Evolutionary conservation across 2,329 filamentous ascomycete genomes (phyloP).

Genomic region (Tolypocladium nubicola): DNA sequence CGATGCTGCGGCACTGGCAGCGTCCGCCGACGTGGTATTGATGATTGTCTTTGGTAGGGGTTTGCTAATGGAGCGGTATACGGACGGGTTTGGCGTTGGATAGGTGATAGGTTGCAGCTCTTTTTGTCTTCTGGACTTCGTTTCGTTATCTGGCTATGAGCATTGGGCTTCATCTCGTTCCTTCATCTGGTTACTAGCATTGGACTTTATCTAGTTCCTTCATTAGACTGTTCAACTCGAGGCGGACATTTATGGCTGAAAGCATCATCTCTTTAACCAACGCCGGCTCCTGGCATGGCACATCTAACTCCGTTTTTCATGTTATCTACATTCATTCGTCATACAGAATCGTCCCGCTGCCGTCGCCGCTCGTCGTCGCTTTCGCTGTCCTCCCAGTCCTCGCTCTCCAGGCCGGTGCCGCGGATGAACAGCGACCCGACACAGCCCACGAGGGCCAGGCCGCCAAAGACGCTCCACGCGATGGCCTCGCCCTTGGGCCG

Average conservation of each 20-base stretch:
- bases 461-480: slow-evolving; percentile 80
- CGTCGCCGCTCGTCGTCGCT: slow-evolving; percentile 9
- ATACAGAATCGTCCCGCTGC: neutral
- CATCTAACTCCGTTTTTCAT: neutral
- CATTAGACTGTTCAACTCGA: neutral
- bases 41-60: slow-evolving; percentile 3
- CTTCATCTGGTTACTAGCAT: neutral
- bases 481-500: slow-evolving; percentile 73
- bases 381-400: slow-evolving; percentile 33
- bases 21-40: slow-evolving; percentile 45
- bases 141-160: neutral
- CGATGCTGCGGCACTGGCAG: slow-evolving; percentile 61
- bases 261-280: neutral
- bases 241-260: neutral
- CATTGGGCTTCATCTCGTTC: neutral
- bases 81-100: neutral
- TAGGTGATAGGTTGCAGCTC: neutral
- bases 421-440: slow-evolving; percentile 68
- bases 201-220: neutral
- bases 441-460: slow-evolving; percentile 72
- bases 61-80: neutral
- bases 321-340: neutral
- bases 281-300: neutral
- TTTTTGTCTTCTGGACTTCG: neutral
- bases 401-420: slow-evolving; percentile 50